Evolutionary conservation across 371 early-diverging fungal species (phyloP).

Genomic region (Aphelidium insulamus): DNA sequence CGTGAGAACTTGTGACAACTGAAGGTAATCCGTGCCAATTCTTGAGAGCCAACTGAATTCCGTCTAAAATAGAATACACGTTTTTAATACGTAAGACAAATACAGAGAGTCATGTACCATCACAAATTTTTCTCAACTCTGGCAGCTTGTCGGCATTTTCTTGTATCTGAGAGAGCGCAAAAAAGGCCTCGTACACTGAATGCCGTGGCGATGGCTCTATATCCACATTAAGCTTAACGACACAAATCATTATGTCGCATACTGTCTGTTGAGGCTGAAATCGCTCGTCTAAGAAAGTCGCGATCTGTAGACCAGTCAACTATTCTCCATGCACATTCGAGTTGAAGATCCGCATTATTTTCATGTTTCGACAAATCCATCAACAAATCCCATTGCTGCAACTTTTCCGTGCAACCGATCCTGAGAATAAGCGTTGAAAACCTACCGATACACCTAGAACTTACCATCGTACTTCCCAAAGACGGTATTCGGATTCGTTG

Average conservation of each 20-base stretch:
- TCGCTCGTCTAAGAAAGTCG: no score
- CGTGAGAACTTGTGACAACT: slow-evolving; percentile 58
- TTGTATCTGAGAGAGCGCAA: slow-evolving; percentile 40
- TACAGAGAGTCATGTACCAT: no score
- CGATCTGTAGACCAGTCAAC: slow-evolving; percentile 71
- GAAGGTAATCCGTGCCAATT: slow-evolving; percentile 70
- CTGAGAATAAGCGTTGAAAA: no score
- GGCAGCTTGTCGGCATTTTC: slow-evolving; percentile 30
- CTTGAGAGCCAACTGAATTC: slow-evolving; percentile 56
- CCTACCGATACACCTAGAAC: no score
- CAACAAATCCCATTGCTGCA: slow-evolving; percentile 98
- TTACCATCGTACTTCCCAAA: slow-evolving; percentile 98
- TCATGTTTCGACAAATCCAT: slow-evolving; percentile 80
- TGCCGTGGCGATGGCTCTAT: slow-evolving; percentile 40
- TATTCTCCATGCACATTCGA: slow-evolving; percentile 78
- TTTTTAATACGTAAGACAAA: no score
- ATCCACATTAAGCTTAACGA: no score
- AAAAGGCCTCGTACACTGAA: slow-evolving; percentile 66
- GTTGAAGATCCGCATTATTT: slow-evolving; percentile 46
- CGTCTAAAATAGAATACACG: no score
- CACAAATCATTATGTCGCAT: no score
- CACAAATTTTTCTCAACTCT: slow-evolving; percentile 57
- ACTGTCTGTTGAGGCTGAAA: no score
- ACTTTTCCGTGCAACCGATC: slow-evolving; percentile 65
- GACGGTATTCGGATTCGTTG: slow-evolving; percentile 84